Evolutionary conservation across 495 filamentous ascomycete genomes (phyloP).

Genomic region (Tuber umbilicatum): DNA sequence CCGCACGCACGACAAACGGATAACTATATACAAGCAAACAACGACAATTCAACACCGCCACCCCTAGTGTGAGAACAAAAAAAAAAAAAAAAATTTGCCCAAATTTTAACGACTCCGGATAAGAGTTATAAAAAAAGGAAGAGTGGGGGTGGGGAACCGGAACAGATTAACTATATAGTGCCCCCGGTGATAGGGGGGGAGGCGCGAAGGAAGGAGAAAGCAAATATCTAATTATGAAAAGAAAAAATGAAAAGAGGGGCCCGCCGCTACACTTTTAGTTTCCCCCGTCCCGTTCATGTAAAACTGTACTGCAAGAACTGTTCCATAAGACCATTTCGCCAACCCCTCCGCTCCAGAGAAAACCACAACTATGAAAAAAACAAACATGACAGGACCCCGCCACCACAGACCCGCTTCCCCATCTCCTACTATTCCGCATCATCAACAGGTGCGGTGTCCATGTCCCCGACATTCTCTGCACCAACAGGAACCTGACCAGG

Average conservation of each 20-base stretch:
- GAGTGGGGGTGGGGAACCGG: neutral
- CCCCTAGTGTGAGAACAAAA: neutral
- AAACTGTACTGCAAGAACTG: neutral
- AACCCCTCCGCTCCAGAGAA: neutral
- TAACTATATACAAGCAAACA: conserved; percentile 4
- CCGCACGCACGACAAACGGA: neutral
- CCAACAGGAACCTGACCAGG: conserved; percentile 48
- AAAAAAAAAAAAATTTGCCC: neutral
- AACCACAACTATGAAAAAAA: neutral
- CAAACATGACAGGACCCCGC: neutral
- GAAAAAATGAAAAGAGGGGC: neutral
- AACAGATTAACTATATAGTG: neutral
- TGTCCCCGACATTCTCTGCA: conserved; percentile 38
- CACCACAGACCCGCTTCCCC: neutral
- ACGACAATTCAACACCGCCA: conserved; percentile 2
- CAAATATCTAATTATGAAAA: conserved; percentile 1
- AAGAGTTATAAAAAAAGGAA: neutral
- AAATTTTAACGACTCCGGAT: conserved; percentile 5
- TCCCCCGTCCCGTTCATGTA: neutral
- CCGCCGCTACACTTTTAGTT: conserved; percentile 3
- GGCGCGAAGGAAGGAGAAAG: neutral
- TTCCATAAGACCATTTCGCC: neutral
- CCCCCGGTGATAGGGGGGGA: neutral
- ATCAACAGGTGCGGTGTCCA: conserved; percentile 33
- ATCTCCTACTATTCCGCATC: conserved; percentile 16